Percentiles rank a stretch among this genome's conserved stretches.
phyloP scores from a whole-genome alignment of 768 basidiomycete genomes.

The Leccinum incarnatum region DNA sequence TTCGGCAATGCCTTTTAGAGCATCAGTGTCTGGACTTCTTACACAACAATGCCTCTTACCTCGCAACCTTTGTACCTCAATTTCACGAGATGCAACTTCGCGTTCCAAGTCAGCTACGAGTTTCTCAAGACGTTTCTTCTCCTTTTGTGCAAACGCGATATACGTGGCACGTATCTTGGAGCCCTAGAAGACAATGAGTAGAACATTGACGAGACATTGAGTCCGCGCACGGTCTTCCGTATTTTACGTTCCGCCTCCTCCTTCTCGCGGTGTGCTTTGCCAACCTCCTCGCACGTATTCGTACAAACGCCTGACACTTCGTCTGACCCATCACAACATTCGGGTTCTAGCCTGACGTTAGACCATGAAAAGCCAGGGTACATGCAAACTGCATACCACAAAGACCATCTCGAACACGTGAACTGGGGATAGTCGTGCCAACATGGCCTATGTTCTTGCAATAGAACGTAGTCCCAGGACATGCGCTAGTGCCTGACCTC shows the following conservation, averaged over 20 bases:
- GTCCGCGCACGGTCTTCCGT: conserved; percentile 64
- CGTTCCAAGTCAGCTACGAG: conserved; percentile 49
- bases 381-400: conserved; percentile 63
- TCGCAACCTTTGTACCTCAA: conserved; percentile 70
- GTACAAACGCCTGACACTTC: conserved; percentile 79
- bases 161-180: conserved; percentile 90
- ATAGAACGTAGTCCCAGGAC: conserved; percentile 71
- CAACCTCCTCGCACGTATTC: conserved; percentile 74
- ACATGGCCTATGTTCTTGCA: conserved; percentile 89
- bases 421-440: conserved; percentile 72
- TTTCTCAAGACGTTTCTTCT: conserved; percentile 78
- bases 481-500: conserved; percentile 76
- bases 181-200: conserved; percentile 49
- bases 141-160: conserved; percentile 82
- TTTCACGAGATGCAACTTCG: conserved; percentile 63
- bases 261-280: conserved; percentile 64
- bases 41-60: conserved; percentile 40
- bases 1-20: conserved; percentile 67
- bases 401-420: conserved; percentile 87
- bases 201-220: background rate
- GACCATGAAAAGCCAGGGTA: background rate
- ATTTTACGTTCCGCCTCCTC: conserved; percentile 74
- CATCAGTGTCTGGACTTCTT: background rate
- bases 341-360: conserved; percentile 55
- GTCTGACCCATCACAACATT: conserved; percentile 97